Base-by-base conservation (phyloP, 1,284 basidiomycete species). In the Albatrellus sp. region DNA sequence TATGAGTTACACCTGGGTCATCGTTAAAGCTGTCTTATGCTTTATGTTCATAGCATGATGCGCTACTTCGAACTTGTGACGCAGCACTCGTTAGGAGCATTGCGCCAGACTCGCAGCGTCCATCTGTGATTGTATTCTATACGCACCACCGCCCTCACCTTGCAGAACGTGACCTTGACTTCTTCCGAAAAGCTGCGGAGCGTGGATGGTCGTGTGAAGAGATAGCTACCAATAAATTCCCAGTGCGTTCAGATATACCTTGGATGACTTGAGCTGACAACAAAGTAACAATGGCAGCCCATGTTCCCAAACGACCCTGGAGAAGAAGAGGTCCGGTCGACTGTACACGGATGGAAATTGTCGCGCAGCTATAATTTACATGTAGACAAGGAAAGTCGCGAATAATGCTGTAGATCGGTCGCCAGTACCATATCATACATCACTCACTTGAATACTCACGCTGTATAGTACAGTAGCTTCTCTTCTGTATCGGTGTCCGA, bases 241-340 rank as follows among this genome's bases (percentile, higher is more conserved):
- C 74, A 28, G 83, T 82, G 50, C 43, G 76, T 36, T 19, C 16
- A 37, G 35, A 20, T 29, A 13, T 7, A 24, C 24, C n/a, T 46
- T 16, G 47, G 5, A 43, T 1, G 34, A 29, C 12, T 31, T 7
- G 24, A 24, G 24, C 24, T 24, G 24, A 24, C 7, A n/a, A 6
- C 24, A 10, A 3, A 13, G 24, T 7, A 7, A 24, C 7, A 7
- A 24, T 16, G 4, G 1, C 59, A 89, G 72, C 81, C 85, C 1
- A 93, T 93, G 90, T 92, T 93, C 54, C 80, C 82, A 0, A 73
- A 90, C 10, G 90, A 94, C 63, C 66, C 75, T 2, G 90, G 90
- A 9, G 84, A 85, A 46, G 80, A 79, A 52, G 69, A 73, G 13
- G 68, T 88, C 8, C 68, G 86, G 8, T 69, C 77, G 8, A 85